Conservation (phyloP, 2,329 filamentous ascomycete species). For the Colletotrichum simmondsii region DNA sequence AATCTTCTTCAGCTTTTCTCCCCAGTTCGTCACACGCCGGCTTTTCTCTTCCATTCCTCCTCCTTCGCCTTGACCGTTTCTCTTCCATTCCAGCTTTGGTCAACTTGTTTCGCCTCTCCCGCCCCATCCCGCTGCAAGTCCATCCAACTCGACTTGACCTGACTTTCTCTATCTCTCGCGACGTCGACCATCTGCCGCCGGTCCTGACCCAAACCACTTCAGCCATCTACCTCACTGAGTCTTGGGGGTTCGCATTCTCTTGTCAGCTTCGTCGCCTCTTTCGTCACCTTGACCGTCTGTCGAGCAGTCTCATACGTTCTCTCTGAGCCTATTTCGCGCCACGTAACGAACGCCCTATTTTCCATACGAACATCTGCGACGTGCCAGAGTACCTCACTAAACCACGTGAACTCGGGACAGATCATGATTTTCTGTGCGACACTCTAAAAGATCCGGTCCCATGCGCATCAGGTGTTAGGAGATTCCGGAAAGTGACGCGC, state of each 20-base stretch:
- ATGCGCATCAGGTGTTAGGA: conserved; percentile 2
- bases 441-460: conserved; percentile 24
- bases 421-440: conserved; percentile 27
- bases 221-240: neutral
- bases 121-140: neutral
- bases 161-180: neutral
- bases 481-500: neutral
- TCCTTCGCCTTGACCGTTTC: neutral
- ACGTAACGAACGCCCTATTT: neutral
- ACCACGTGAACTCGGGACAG: neutral
- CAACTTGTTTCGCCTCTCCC: neutral
- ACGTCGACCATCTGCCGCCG: neutral
- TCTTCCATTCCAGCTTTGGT: conserved; percentile 13
- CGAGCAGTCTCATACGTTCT: neutral
- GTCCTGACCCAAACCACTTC: neutral
- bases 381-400: neutral
- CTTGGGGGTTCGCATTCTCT: neutral
- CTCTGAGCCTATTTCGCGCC: neutral
- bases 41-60: conserved; percentile 16
- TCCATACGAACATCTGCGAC: neutral
- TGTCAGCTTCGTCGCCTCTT: neutral
- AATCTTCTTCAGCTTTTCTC: neutral
- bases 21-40: neutral
- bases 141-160: neutral
- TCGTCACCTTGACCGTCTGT: neutral